These are phyloP conservation scores for Debaryomyces singareniensis DNA, from an alignment of 1,139 yeast species.

Conservation along the genomic window DNA sequence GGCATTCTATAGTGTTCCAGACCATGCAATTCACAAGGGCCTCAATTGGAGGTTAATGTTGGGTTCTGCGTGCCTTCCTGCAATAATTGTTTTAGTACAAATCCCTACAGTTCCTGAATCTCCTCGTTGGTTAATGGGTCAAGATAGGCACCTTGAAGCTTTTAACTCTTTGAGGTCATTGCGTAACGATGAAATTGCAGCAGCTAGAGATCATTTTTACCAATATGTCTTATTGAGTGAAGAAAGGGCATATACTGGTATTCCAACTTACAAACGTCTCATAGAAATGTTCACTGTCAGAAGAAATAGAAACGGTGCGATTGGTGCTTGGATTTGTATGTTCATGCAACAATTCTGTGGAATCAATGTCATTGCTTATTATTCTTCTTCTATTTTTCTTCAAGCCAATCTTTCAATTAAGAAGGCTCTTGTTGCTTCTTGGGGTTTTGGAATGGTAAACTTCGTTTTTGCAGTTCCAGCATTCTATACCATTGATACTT, in stretches of 20 bases:
- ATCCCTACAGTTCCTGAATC: conserved; percentile 72
- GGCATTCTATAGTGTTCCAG: conserved; percentile 41
- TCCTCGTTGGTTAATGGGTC: conserved; percentile 76
- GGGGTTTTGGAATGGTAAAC: conserved; percentile 83
- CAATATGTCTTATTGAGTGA: conserved; percentile 61
- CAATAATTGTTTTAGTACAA: conserved; percentile 58
- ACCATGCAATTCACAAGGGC: conserved; percentile 35
- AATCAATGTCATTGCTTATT: conserved; percentile 81
- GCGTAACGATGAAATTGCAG: conserved; percentile 49
- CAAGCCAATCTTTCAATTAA: conserved; percentile 59
- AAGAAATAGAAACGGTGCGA: conserved; percentile 77
- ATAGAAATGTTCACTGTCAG: conserved; percentile 58
- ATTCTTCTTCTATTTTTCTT: conserved; percentile 66
- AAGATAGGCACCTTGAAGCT: conserved; percentile 53
- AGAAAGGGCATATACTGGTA: conserved; percentile 49
- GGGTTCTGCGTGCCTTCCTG: conserved; percentile 73
- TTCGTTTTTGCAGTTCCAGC: conserved; percentile 83
- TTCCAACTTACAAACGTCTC: conserved; percentile 47
- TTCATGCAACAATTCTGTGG: conserved; percentile 94
- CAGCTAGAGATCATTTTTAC: conserved; percentile 74
- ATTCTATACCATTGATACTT: conserved; percentile 70
- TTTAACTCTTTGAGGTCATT: conserved; percentile 44
- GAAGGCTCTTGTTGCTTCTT: conserved; percentile 66
- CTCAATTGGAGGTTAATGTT: conserved; percentile 79
- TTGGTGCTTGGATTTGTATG: conserved; percentile 79